A percentile compares a stretch with the other conserved stretches of the same genome.
phyloP scores from a whole-genome alignment of 108 stramenopile species.

The Seminavis robusta region DNA sequence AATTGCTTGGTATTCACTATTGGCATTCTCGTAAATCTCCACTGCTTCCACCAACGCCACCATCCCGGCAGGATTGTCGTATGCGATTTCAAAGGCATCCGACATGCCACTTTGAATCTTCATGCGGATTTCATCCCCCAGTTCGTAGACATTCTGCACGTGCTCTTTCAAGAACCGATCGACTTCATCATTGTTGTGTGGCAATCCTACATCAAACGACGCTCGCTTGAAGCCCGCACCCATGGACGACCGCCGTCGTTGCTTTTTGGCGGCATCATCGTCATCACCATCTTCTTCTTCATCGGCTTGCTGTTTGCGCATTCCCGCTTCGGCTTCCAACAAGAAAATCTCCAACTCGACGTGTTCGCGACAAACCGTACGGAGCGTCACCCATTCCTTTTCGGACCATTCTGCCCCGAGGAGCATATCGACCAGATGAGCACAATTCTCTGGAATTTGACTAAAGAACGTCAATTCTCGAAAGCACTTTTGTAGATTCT shows the following conservation, averaged over 20 bases:
- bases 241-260: background rate
- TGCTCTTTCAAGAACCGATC: slow-evolving; percentile 79
- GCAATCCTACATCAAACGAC: slow-evolving; percentile 1
- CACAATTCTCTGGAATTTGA: slow-evolving; percentile 81
- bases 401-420: slow-evolving; percentile 80
- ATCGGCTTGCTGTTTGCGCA: slow-evolving; percentile 68
- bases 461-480: slow-evolving; percentile 84
- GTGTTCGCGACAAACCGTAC: slow-evolving; percentile 77
- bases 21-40: slow-evolving; percentile 82
- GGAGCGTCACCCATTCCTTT: slow-evolving; percentile 79
- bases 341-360: slow-evolving; percentile 86
- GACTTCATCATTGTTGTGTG: slow-evolving; percentile 63
- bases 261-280: background rate
- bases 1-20: slow-evolving; percentile 57
- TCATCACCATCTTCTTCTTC: slow-evolving; percentile 35
- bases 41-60: slow-evolving; percentile 87
- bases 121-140: slow-evolving; percentile 87
- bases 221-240: slow-evolving; percentile 3
- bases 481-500: slow-evolving; percentile 77
- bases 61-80: slow-evolving; percentile 84
- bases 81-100: slow-evolving; percentile 77
- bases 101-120: slow-evolving; percentile 75
- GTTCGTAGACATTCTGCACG: slow-evolving; percentile 88
- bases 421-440: slow-evolving; percentile 74
- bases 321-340: slow-evolving; percentile 84